Base-by-base conservation (phyloP, 371 early-diverging fungal genomes). In the Dipsacomyces acuminosporus region DNA sequence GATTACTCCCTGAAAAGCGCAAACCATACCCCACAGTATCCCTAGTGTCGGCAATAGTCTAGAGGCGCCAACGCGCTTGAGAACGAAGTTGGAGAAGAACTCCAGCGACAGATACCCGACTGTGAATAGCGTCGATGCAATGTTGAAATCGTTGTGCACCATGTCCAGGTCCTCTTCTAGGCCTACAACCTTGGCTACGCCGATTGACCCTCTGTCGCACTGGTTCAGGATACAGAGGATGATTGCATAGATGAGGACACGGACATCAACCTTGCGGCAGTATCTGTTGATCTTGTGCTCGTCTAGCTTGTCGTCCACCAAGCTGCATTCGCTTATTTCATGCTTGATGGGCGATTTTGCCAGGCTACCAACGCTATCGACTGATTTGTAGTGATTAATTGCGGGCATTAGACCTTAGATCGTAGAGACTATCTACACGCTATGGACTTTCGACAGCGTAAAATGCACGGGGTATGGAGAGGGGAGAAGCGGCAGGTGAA, bases 61-160 rank as follows among this genome's bases (percentile, higher is more conserved):
- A 8, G 58, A 82, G 6, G 90, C 84, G 9, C 84, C 81, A 21
- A 85, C 64, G 1, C 59, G 66, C 47, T 88, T 86, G 9, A 85
- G 74, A 65, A 86, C 54, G 49, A 89, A 65, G 61, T 88, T 89
- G 41, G 84, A 85, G 5, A 88, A 86, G 20, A 85, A 67, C 58
- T 89, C 88, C 51, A 65, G 48, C 24, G 56, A 54, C 19, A 72
- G 36, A 35, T 63, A 72, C 0, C 70, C 70, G 15, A 70, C 70
- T 0, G 63, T 56, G n/a, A 70, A 70, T 25, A 70, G 46, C 9
- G 64, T 52, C 2, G 64, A 20, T 8, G 70, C 70, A 2, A 70
- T 59, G 53, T 64, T 70, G n/a, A 67, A 67, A 44, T 67, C 67
- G 36, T 62, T 67, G 1, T 62, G 53, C 21, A 11, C 44, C 67